Evolutionary conservation across 2,329 filamentous ascomycete genomes (phyloP), one percentile per base, ranked within the genome.

Genomic region (Xylaria digitata): DNA sequence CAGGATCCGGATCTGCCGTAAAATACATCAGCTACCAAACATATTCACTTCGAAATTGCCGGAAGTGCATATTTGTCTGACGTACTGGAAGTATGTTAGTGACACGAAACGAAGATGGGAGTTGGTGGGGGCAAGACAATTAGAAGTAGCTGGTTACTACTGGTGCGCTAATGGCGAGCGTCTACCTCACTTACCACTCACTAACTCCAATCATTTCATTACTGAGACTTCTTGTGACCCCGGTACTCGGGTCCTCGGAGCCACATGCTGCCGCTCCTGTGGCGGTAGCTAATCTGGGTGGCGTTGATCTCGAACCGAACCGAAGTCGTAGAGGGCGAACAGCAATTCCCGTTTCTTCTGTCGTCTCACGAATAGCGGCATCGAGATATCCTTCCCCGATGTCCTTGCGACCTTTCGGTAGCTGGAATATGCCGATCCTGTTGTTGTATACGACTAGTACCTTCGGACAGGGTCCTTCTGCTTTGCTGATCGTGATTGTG

Each of bases 401-500:
- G 71, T 84, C 81, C 72, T 83, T 83, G 67, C 82, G 79, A 53
- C 83, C 83, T 71, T 85, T 84, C 55, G 83, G 83, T 6, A 85
- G 77, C 73, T 84, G 82, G 71, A 77, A 81, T 67, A 83, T 80
- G 19, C 77, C 75, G 65, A 81, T 79, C 50, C 76, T 76, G 30
- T 74, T 77, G 73, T 85, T 83, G 72, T 77, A 81, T 21, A 85
- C 74, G 43, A 83, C 73, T 34, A 84, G 75, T 5, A 85, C 76
- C 61, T 78, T 79, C 32, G 75, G 75, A 13, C 21, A 57, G 15
- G 57, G 37, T 32, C 69, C 70, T 2, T 74, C 71, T 1, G 61
- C 58, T 4, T 77, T 75, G 71, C 83, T 79, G 60, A 85, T 74
- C 9, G 81, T 81, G 46, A 85, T 81, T 21, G 82, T 83, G 37